Percentiles rank a stretch among this genome's conserved stretches.
phyloP scores from a whole-genome alignment of 169 alveolate genomes.

The Plasmodium berghei region DNA sequence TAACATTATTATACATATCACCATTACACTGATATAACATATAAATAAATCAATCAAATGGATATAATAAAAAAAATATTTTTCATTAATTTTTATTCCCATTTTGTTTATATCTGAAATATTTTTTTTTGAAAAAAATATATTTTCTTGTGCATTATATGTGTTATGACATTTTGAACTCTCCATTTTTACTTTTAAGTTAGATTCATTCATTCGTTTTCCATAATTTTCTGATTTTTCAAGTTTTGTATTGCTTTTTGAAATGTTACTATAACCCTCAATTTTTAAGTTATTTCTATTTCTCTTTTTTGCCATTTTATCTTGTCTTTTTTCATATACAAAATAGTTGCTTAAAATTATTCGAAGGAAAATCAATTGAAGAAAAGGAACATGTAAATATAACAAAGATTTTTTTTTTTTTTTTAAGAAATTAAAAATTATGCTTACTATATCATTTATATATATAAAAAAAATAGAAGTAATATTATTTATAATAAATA shows the following conservation, averaged over 20 bases:
- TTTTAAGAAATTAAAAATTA: conserved; percentile 16
- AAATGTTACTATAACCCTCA: neutral
- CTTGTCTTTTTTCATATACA: conserved; percentile 2
- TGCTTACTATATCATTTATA: conserved; percentile 30
- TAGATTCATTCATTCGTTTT: neutral
- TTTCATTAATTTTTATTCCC: neutral
- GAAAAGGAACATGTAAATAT: conserved; percentile 21
- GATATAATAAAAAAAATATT: conserved; percentile 41
- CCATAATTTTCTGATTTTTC: neutral
- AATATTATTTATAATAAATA: conserved; percentile 15
- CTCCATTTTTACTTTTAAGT: no score
- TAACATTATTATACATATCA: conserved; percentile 29
- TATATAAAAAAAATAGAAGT: conserved; percentile 30
- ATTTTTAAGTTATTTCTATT: neutral
- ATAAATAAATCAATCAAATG: conserved; percentile 43
- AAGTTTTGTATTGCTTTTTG: no score
- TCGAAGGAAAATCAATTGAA: conserved; percentile 44
- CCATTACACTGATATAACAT: conserved; percentile 44
- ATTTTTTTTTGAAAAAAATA: neutral
- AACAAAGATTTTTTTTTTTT: conserved; percentile 9
- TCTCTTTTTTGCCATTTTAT: neutral
- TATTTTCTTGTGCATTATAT: neutral
- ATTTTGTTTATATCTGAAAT: conserved; percentile 10
- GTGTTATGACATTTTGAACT: no score
- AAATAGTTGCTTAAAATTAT: conserved; percentile 26